phyloP scores from a whole-genome alignment of 2,329 filamentous ascomycete species.

The Fusarium clavum region DNA sequence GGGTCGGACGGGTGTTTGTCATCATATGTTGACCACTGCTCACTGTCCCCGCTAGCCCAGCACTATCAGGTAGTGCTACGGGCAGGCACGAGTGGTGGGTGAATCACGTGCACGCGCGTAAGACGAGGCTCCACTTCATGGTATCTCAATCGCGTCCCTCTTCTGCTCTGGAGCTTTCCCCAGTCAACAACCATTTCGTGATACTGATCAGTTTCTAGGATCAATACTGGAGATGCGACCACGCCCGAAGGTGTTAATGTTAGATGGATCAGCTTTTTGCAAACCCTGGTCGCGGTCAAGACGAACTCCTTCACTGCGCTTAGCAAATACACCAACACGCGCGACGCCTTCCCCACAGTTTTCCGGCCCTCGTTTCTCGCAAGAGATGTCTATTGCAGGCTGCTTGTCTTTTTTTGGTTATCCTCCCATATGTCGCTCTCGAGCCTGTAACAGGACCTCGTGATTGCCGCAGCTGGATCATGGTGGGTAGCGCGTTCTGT shows the following conservation, averaged over 20 bases:
- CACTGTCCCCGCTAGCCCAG: constrained; percentile 19
- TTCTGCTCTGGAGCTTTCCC: constrained; percentile 10
- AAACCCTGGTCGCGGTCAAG: constrained; percentile 39
- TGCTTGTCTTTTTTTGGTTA: constrained; percentile 53
- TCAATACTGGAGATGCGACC: constrained; percentile 36
- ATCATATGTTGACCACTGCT: constrained; percentile 30
- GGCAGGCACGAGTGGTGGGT: neutral
- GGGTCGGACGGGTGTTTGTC: constrained; percentile 32
- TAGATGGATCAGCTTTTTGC: constrained; percentile 29
- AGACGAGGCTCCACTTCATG: constrained; percentile 7
- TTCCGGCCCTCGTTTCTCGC: constrained; percentile 78
- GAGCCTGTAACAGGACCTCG: constrained; percentile 70
- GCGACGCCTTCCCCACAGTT: constrained; percentile 83
- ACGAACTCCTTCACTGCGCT: constrained; percentile 60
- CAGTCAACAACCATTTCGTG: constrained; percentile 36
- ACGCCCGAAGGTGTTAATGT: constrained; percentile 16
- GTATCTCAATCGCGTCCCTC: constrained; percentile 22
- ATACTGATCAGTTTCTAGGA: constrained; percentile 26
- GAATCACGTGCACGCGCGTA: constrained; percentile 47
- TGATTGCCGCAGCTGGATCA: constrained; percentile 61
- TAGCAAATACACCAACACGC: constrained; percentile 56
- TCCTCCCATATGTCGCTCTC: constrained; percentile 66
- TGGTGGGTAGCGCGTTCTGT: constrained; percentile 46
- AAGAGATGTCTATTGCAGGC: constrained; percentile 70
- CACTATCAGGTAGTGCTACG: neutral